Conservation (phyloP, 805 yeast species). For the Komagataella populi region DNA sequence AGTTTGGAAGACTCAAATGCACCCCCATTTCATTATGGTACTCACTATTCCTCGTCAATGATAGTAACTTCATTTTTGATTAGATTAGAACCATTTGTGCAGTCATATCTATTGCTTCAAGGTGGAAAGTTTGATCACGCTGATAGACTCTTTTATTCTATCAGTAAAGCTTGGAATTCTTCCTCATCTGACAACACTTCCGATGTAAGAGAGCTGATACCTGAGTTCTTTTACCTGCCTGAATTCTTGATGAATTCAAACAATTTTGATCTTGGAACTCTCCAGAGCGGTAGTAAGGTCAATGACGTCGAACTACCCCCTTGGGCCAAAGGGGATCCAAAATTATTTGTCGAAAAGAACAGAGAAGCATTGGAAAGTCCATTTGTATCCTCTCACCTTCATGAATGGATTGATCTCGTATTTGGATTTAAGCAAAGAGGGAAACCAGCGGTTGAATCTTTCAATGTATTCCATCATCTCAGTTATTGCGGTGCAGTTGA, state of each 20-base stretch:
- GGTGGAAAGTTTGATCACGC: slow-evolving; percentile 88
- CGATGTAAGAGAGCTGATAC: slow-evolving; percentile 78
- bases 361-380: slow-evolving; percentile 77
- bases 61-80: slow-evolving; percentile 74
- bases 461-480: slow-evolving; percentile 73
- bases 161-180: slow-evolving; percentile 70
- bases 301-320: slow-evolving; percentile 61
- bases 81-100: slow-evolving; percentile 68
- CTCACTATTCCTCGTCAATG: slow-evolving; percentile 91
- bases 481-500: slow-evolving; percentile 80
- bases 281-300: slow-evolving; percentile 45
- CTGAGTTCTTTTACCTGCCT: slow-evolving; percentile 76
- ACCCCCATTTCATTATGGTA: slow-evolving; percentile 85
- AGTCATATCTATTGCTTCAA: slow-evolving; percentile 64
- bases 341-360: slow-evolving; percentile 58
- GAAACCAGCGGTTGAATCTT: slow-evolving; percentile 43
- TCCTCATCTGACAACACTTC: slow-evolving; percentile 72
- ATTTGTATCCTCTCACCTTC: slow-evolving; percentile 62
- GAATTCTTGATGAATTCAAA: slow-evolving; percentile 62
- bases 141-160: slow-evolving; percentile 63
- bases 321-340: slow-evolving; percentile 76
- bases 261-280: slow-evolving; percentile 52
- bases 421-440: slow-evolving; percentile 80
- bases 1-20: slow-evolving; percentile 44
- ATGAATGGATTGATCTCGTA: slow-evolving; percentile 75